A percentile compares a stretch with the other conserved stretches of the same genome.
phyloP scores from a whole-genome alignment of 148 eudicot genomes.

The Beta vulgaris region DNA sequence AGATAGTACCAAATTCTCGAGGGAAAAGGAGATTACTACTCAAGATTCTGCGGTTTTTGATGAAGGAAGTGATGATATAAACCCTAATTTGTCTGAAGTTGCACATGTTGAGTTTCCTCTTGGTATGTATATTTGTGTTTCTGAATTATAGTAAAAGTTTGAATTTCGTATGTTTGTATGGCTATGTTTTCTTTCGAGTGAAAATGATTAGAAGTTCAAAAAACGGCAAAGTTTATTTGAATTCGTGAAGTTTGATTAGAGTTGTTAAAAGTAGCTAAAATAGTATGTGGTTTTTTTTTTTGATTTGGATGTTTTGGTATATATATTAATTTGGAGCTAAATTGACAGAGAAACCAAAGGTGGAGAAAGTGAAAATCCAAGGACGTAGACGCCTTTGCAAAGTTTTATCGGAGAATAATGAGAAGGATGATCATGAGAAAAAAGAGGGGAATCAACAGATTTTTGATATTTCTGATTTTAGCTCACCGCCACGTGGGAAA shows the following conservation, averaged over 20 bases:
- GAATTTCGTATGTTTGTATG: no score
- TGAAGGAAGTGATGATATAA: background rate
- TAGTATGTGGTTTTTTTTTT: background rate
- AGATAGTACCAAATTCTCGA: slow-evolving; percentile 14
- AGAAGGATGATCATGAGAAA: slow-evolving; percentile 15
- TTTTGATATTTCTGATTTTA: slow-evolving; percentile 52
- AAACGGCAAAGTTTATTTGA: background rate
- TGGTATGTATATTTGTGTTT: no score
- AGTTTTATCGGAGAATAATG: slow-evolving; percentile 34
- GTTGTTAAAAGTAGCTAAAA: background rate
- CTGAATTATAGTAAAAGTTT: background rate
- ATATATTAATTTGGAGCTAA: background rate
- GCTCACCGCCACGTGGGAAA: slow-evolving; percentile 47
- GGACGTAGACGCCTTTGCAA: slow-evolving; percentile 94
- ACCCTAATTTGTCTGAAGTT: slow-evolving; percentile 41
- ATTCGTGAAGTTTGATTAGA: background rate
- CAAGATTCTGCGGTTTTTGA: background rate
- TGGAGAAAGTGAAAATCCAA: slow-evolving; percentile 55
- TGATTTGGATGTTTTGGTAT: background rate
- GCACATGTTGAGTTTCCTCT: slow-evolving; percentile 39
- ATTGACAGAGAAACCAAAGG: slow-evolving; percentile 32
- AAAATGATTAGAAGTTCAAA: no score
- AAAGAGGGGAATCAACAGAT: slow-evolving; percentile 29
- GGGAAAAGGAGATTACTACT: background rate
- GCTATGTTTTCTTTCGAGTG: no score